Evolutionary conservation across 1,284 basidiomycete species (phyloP).

Genomic region (Pseudozyma pruni): DNA sequence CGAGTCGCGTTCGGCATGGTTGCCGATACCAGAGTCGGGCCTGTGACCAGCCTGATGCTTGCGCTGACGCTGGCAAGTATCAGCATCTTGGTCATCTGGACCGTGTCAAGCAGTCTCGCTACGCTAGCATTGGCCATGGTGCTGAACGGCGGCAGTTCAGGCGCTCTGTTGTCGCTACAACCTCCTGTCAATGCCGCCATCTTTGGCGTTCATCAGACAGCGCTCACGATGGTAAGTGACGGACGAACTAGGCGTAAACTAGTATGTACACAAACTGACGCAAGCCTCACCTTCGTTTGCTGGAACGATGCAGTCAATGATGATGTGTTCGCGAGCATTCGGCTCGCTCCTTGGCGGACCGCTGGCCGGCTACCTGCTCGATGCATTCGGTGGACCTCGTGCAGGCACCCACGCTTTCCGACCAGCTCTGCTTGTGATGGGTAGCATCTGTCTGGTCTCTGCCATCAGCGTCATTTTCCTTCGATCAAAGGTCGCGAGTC

Average conservation of each 20-base stretch:
- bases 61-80: conserved; percentile 36
- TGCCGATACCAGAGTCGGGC: conserved; percentile 47
- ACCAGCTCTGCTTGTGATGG: conserved; percentile 45
- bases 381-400: conserved; percentile 43
- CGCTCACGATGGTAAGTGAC: conserved; percentile 39
- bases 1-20: conserved; percentile 48
- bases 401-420: conserved; percentile 35
- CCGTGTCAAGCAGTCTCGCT: conserved; percentile 30
- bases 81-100: conserved; percentile 51
- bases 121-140: conserved; percentile 46
- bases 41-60: conserved; percentile 43
- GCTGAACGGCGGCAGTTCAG: conserved; percentile 48
- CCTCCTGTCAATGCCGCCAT: conserved; percentile 50
- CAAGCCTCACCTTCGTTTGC: no score
- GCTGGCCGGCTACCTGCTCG: conserved; percentile 46
- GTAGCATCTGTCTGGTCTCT: conserved; percentile 37
- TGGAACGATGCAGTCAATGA: conserved; percentile 36
- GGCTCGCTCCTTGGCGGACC: conserved; percentile 49
- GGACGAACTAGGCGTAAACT: no score
- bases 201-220: conserved; percentile 47
- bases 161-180: conserved; percentile 47
- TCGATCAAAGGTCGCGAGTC: conserved; percentile 27
- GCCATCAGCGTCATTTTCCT: conserved; percentile 33
- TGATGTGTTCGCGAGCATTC: conserved; percentile 41
- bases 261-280: no score